Conservation (phyloP, 768 basidiomycete genomes). For the Termitomyces sp. region DNA sequence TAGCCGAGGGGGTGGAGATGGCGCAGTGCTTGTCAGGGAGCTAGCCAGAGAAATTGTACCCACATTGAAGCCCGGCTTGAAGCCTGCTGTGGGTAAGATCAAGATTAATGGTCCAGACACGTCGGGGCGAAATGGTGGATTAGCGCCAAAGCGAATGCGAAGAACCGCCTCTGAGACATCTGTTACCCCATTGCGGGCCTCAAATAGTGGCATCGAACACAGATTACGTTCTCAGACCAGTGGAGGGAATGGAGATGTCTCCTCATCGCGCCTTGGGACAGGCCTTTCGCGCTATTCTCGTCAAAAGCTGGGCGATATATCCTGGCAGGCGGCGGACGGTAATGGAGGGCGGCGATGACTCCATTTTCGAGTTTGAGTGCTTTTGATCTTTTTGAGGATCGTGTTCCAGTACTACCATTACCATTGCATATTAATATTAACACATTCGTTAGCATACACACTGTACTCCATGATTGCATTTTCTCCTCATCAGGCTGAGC, state of each 20-base stretch:
- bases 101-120: slow-evolving; percentile 17
- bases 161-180: slow-evolving; percentile 69
- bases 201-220: slow-evolving; percentile 12
- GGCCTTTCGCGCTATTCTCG: slow-evolving; percentile 35
- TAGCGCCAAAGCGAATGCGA: slow-evolving; percentile 58
- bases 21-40: slow-evolving; percentile 86
- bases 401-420: slow-evolving; percentile 8
- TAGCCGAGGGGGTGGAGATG: slow-evolving; percentile 70
- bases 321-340: slow-evolving; percentile 38
- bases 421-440: slow-evolving; percentile 9
- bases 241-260: slow-evolving; percentile 1
- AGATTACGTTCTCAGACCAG: slow-evolving; percentile 4
- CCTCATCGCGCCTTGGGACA: slow-evolving; percentile 22
- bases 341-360: slow-evolving; percentile 8
- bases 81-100: slow-evolving; percentile 34
- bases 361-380: neutral
- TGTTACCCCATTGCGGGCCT: slow-evolving; percentile 20
- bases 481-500: neutral
- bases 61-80: slow-evolving; percentile 64
- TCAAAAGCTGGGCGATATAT: slow-evolving; percentile 56
- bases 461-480: slow-evolving; percentile 5
- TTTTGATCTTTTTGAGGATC: slow-evolving; percentile 7
- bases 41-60: slow-evolving; percentile 84
- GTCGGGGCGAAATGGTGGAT: slow-evolving; percentile 17
- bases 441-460: slow-evolving; percentile 23